Percentiles rank a stretch among this genome's conserved stretches.
Evolutionary conservation across 139 green algal species (phyloP).

Genomic region (Mesostigma viride): DNA sequence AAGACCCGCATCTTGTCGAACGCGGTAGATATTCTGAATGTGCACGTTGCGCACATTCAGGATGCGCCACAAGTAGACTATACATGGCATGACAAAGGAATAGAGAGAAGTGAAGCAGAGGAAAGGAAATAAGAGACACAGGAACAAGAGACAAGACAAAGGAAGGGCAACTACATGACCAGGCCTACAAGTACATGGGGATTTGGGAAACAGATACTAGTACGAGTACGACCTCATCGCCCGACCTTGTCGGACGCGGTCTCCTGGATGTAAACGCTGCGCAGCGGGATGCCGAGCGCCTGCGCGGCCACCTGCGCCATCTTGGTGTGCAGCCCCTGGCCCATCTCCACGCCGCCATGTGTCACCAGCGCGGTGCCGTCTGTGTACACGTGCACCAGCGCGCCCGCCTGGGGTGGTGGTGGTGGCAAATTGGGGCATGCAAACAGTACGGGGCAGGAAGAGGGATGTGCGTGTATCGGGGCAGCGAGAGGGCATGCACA

Average conservation of each 20-base stretch:
- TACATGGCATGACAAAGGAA: background rate
- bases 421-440: too few species aligned
- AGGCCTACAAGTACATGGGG: too few species aligned
- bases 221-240: too few species aligned
- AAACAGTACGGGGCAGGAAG: too few species aligned
- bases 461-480: too few species aligned
- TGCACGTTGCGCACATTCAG: too few species aligned
- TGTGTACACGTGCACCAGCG: slow-evolving; percentile 88
- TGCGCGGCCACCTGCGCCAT: slow-evolving; percentile 76
- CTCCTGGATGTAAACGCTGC: slow-evolving; percentile 76
- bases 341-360: slow-evolving; percentile 96
- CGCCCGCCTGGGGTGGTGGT: slow-evolving; percentile 52
- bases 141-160: background rate
- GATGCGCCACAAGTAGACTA: too few species aligned
- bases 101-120: background rate
- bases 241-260: slow-evolving; percentile 86
- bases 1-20: too few species aligned
- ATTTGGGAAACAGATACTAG: too few species aligned
- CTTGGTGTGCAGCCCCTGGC: slow-evolving; percentile 96
- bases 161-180: too few species aligned
- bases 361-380: slow-evolving; percentile 88
- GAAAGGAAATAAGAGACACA: background rate
- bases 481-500: too few species aligned
- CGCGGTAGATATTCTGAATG: too few species aligned
- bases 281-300: slow-evolving; percentile 60